Conservation (phyloP, 805 yeast species). For the Yamadazyma tumulicola region DNA sequence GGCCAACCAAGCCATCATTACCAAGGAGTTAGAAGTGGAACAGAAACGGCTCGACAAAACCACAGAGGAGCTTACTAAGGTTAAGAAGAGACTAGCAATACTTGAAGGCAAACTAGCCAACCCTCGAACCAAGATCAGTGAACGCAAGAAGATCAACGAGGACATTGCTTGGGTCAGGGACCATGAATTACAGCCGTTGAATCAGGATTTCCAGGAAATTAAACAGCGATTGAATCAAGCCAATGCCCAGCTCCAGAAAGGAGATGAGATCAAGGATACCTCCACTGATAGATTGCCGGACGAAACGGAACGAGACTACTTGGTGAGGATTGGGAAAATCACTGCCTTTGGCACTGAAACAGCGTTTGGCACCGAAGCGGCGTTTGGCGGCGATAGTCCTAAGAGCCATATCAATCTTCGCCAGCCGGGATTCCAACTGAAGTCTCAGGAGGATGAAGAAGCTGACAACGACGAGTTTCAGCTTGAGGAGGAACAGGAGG, state of each 20-base stretch:
- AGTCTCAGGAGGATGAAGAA: background rate
- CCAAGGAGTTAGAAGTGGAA: conserved; percentile 71
- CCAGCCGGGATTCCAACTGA: conserved; percentile 44
- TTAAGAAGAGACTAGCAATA: conserved; percentile 39
- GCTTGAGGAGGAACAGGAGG: conserved; percentile 15
- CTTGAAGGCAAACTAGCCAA: conserved; percentile 48
- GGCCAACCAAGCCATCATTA: conserved; percentile 61
- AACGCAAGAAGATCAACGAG: conserved; percentile 48
- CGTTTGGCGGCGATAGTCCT: conserved; percentile 23
- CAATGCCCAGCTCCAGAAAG: conserved; percentile 37
- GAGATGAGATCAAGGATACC: conserved; percentile 12
- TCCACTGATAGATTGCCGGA: conserved; percentile 46
- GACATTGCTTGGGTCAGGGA: conserved; percentile 52
- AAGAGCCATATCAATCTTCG: conserved; percentile 43
- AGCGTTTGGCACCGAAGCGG: conserved; percentile 50
- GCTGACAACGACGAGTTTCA: conserved; percentile 15
- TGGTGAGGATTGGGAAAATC: conserved; percentile 85
- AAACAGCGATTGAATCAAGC: conserved; percentile 30
- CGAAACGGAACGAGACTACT: conserved; percentile 77
- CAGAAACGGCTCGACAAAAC: conserved; percentile 71
- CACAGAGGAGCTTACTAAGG: conserved; percentile 41
- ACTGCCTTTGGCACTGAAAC: conserved; percentile 84
- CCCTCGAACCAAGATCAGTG: conserved; percentile 63
- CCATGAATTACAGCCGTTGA: conserved; percentile 51
- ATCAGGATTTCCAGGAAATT: conserved; percentile 59